Evolutionary conservation across 352 stramenopile species (phyloP).

Genomic region (Phytophthora sp.): DNA sequence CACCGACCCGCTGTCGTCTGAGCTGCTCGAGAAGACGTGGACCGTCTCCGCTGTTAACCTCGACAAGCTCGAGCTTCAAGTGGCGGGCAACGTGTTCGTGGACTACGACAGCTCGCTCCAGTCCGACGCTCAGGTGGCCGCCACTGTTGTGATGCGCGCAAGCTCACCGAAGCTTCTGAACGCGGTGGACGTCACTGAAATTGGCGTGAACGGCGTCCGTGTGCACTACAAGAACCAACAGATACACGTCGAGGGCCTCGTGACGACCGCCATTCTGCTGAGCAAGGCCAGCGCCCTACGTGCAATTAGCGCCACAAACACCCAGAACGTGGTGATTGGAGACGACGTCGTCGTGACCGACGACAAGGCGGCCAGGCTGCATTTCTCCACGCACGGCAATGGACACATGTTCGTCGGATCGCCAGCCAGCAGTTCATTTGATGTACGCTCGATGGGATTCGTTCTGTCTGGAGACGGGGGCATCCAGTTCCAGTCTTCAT

Average conservation of each 20-base stretch:
- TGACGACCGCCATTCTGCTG: conserved; percentile 46
- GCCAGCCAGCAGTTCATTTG: conserved; percentile 1
- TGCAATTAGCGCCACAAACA: conserved; percentile 12
- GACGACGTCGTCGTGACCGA: conserved; percentile 40
- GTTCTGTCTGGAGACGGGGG: conserved; percentile 30
- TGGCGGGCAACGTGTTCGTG: conserved; percentile 50
- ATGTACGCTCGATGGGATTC: conserved; percentile 20
- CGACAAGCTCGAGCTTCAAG: conserved; percentile 34
- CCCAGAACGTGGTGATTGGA: conserved; percentile 39
- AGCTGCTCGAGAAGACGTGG: conserved; percentile 42
- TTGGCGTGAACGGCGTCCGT: conserved; percentile 28
- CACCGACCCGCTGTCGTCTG: conserved; percentile 2
- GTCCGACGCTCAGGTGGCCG: conserved; percentile 18
- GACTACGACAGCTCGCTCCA: conserved; percentile 40
- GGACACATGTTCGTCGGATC: conserved; percentile 25
- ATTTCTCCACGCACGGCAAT: conserved; percentile 31
- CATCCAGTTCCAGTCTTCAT: conserved; percentile 37
- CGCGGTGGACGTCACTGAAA: conserved; percentile 30
- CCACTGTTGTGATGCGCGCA: conserved; percentile 39
- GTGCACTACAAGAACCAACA: conserved; percentile 56
- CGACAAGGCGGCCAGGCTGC: conserved; percentile 27
- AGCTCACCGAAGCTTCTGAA: conserved; percentile 35
- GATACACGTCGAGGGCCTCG: conserved; percentile 32
- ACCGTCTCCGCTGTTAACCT: conserved; percentile 34
- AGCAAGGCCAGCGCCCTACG: conserved; percentile 28